These are phyloP conservation scores for Parathielavia hyrcaniae DNA, from an alignment of 495 filamentous ascomycete species.

Conservation along the genomic window DNA sequence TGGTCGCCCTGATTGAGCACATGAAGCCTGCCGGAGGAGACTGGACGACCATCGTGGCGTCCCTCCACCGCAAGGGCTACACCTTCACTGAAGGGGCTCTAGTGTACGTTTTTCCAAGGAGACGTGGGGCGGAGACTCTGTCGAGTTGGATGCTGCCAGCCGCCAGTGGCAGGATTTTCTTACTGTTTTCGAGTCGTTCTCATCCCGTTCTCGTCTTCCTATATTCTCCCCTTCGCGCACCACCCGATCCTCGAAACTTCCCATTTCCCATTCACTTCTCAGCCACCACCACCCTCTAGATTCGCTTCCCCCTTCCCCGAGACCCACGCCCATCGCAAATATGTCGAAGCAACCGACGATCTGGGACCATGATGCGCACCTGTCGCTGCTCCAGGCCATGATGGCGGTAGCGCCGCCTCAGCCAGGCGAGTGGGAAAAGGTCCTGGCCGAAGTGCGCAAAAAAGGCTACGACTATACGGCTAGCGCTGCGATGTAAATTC, in stretches of 20 bases:
- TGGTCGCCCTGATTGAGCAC: slow-evolving; percentile 22
- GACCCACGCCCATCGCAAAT: background rate
- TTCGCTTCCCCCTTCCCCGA: background rate
- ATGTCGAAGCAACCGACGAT: slow-evolving; percentile 26
- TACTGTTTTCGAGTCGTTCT: too few relatives aligned
- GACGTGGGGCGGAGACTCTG: background rate
- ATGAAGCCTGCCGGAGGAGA: slow-evolving; percentile 21
- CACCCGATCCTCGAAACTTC: background rate
- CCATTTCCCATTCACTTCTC: background rate
- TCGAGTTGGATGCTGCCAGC: background rate
- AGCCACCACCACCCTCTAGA: background rate
- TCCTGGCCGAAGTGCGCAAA: slow-evolving; percentile 14
- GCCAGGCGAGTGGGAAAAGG: slow-evolving; percentile 21
- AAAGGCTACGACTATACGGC: slow-evolving; percentile 30
- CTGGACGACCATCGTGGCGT: slow-evolving; percentile 17
- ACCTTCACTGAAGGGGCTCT: slow-evolving; percentile 28
- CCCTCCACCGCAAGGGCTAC: slow-evolving; percentile 24
- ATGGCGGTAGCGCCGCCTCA: slow-evolving; percentile 20
- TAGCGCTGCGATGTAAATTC: slow-evolving; percentile 29
- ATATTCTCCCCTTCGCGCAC: background rate
- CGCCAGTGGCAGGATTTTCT: too few relatives aligned
- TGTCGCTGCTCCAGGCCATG: slow-evolving; percentile 30
- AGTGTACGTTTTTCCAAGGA: slow-evolving; percentile 22
- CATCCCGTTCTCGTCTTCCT: background rate
- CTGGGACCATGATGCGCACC: slow-evolving; percentile 35